Evolutionary conservation across 352 stramenopile species (phyloP).

Genomic region (Globisporangium parvum): DNA sequence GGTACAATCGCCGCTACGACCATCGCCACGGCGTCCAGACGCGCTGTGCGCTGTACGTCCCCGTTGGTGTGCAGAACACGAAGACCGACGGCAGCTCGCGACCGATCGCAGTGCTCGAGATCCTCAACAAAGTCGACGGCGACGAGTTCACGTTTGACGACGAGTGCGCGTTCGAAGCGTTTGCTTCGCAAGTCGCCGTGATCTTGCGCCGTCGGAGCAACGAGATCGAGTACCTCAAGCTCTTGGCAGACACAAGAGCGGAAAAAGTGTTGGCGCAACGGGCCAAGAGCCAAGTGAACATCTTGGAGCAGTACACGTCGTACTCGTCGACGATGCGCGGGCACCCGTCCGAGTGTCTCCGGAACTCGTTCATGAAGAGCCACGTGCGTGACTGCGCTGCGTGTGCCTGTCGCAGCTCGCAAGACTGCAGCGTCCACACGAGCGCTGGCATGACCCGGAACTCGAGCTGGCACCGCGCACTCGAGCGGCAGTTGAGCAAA

Average conservation of each 20-base stretch:
- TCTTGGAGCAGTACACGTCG: slow-evolving; percentile 73
- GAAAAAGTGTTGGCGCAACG: slow-evolving; percentile 69
- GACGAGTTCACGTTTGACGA: slow-evolving; percentile 79
- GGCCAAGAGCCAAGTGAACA: slow-evolving; percentile 68
- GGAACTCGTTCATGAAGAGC: slow-evolving; percentile 52
- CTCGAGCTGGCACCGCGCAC: slow-evolving; percentile 8
- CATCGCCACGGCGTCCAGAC: slow-evolving; percentile 54
- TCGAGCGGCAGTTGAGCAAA: slow-evolving; percentile 13
- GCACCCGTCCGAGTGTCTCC: slow-evolving; percentile 43
- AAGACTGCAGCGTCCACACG: background rate
- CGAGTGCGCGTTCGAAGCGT: slow-evolving; percentile 81
- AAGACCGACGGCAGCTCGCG: slow-evolving; percentile 30
- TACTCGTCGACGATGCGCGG: slow-evolving; percentile 37
- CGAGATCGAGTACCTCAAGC: slow-evolving; percentile 88
- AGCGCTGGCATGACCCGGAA: background rate
- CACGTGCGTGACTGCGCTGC: slow-evolving; percentile 34
- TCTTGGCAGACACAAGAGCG: slow-evolving; percentile 69
- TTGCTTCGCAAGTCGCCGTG: slow-evolving; percentile 80
- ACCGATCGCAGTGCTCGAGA: slow-evolving; percentile 83
- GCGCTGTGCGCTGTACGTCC: slow-evolving; percentile 75
- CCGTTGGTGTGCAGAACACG: slow-evolving; percentile 64
- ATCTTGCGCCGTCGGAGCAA: slow-evolving; percentile 77
- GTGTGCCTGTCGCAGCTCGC: slow-evolving; percentile 13
- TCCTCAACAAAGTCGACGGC: slow-evolving; percentile 79
- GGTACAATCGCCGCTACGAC: slow-evolving; percentile 54